These are phyloP conservation scores for Emergomyces africanus DNA, from an alignment of 2,329 filamentous ascomycete species.

Conservation along the genomic window DNA sequence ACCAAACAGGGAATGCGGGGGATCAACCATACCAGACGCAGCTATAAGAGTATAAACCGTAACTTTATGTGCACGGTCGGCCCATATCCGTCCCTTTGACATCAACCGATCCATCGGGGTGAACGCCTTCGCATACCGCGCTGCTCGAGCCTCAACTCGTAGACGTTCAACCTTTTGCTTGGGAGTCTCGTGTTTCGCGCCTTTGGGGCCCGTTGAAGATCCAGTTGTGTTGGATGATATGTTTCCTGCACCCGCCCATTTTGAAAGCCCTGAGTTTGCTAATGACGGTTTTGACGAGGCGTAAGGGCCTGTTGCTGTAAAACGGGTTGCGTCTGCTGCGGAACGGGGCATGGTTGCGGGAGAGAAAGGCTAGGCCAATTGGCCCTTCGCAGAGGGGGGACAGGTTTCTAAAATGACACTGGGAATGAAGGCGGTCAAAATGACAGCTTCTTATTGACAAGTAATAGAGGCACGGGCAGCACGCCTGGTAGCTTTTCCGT, in stretches of 20 bases:
- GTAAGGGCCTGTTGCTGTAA: constrained; percentile 39
- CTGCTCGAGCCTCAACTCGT: constrained; percentile 54
- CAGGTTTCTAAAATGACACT: not conserved
- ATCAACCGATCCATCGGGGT: constrained; percentile 43
- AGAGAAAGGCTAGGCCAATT: not conserved
- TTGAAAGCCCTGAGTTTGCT: constrained; percentile 13
- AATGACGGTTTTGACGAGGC: constrained; percentile 29
- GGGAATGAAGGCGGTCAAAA: not conserved
- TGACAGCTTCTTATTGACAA: not conserved
- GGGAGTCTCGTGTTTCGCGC: constrained; percentile 42
- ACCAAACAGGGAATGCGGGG: constrained; percentile 1
- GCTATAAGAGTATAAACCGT: constrained; percentile 49
- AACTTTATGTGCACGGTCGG: constrained; percentile 48
- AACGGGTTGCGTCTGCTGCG: constrained; percentile 38
- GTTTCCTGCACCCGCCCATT: constrained; percentile 10
- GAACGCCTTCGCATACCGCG: constrained; percentile 47
- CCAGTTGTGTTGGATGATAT: constrained; percentile 8
- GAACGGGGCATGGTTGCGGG: constrained; percentile 31
- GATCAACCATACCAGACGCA: constrained; percentile 41
- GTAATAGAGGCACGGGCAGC: not conserved
- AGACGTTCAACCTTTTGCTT: constrained; percentile 57
- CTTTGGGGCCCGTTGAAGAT: constrained; percentile 4
- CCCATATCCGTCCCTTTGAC: constrained; percentile 40
- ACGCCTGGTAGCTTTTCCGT: not conserved
- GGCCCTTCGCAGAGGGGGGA: not conserved